Evolutionary conservation across 2,329 filamentous ascomycete genomes (phyloP), one percentile per base, ranked within the genome.

Genomic region (Scopulariopsis brevicaulis): DNA sequence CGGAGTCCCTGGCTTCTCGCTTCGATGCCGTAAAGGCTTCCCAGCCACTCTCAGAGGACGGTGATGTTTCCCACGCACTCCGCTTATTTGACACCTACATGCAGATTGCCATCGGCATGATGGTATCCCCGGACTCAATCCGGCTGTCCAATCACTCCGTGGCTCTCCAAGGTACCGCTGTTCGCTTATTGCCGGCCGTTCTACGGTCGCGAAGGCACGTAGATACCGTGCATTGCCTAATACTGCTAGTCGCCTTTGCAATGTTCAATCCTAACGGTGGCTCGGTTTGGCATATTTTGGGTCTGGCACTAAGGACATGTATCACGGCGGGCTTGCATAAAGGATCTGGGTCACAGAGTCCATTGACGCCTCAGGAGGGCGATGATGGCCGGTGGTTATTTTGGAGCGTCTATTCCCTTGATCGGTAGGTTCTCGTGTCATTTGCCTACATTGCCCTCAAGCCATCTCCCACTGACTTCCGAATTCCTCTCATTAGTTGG

Each of bases 11-110:
- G 0, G 64, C 77, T 2, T 69, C 76, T 22, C 74, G 75, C 6
- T 71, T 73, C 1, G 76, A 76, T 54, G 75, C 76, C 58, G 62
- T 77, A 54, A 71, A 66, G 22, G 69, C 71, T 1, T 74, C 76
- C 22, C n/a, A 24, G 11, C 22, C 10, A 22, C 3, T 20, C 1
- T 24, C 46, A 4, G 22, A 14, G 8, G 50, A 67, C 76, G 64
- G 74, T 73, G 0, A 74, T 24, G 46, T 4, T 24, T n/a, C 20
- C 20, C 4, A 12, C 22, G 46, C 46, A 20, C 8, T 50, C 20
- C 46, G 10, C 12, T 3, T 50, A 11, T 50, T 50, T 14, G 46
- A 50, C 20, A 20, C 22, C 10, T 50, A 50, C 22, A 50, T 50
- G 20, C 46, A 50, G 20, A 1, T 50, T 22, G n/a, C 46, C 20